These are phyloP conservation scores for Trametes gibbosa DNA, from an alignment of 768 basidiomycete species.

Conservation along the genomic window DNA sequence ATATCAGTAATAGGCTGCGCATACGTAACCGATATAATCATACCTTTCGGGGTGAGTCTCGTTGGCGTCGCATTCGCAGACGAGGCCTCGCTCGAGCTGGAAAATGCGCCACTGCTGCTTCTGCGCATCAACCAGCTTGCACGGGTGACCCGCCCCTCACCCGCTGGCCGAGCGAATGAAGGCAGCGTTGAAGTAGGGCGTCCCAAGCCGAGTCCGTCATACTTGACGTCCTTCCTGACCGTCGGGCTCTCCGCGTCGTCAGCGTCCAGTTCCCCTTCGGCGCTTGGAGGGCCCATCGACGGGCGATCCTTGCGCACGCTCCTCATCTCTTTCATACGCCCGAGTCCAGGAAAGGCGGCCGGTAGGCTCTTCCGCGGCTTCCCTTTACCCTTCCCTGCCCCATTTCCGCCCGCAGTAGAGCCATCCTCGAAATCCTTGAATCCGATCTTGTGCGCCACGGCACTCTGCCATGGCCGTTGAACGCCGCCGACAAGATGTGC, in stretches of 20 bases:
- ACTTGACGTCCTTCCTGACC: constrained; percentile 47
- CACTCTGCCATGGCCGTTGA: constrained; percentile 79
- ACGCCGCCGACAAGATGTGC: constrained; percentile 41
- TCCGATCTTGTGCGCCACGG: constrained; percentile 67
- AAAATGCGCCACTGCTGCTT: constrained; percentile 80
- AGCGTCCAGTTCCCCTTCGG: constrained; percentile 43
- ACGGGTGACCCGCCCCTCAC: constrained; percentile 28
- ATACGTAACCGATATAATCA: constrained; percentile 15
- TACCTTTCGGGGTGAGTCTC: constrained; percentile 49
- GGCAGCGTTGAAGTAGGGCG: constrained; percentile 39
- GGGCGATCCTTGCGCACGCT: constrained; percentile 23
- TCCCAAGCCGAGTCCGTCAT: constrained; percentile 66
- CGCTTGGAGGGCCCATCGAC: constrained; percentile 7
- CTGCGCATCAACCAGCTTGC: constrained; percentile 68
- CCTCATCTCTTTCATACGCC: constrained; percentile 27
- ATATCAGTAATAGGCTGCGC: constrained; percentile 3
- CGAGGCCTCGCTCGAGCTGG: constrained; percentile 66
- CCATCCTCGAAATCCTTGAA: constrained; percentile 41
- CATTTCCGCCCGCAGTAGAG: constrained; percentile 31
- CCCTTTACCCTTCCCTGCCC: constrained; percentile 39
- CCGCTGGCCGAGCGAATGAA: constrained; percentile 18
- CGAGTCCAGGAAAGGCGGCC: constrained; percentile 57
- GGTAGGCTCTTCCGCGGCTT: constrained; percentile 73
- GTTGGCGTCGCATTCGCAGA: constrained; percentile 60
- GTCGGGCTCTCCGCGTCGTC: constrained; percentile 70